These are phyloP conservation scores for Casuarina glauca DNA, from an alignment of 306 rosid genomes.

Conservation along the genomic window DNA sequence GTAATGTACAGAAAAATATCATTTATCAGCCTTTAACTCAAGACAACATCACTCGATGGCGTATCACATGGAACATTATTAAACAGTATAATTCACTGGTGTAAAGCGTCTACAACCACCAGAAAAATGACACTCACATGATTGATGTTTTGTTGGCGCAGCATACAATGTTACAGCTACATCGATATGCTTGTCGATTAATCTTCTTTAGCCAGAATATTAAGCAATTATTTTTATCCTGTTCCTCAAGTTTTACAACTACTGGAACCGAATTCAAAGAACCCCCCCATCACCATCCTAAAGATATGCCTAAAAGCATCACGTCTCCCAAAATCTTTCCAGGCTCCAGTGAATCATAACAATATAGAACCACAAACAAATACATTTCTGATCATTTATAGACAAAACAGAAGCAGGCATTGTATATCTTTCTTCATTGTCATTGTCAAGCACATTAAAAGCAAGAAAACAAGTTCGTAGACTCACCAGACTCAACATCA, in stretches of 20 bases:
- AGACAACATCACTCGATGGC: background rate
- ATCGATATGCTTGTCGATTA: background rate
- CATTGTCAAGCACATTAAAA: background rate
- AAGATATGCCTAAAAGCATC: background rate
- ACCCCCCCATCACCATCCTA: background rate
- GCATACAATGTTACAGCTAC: background rate
- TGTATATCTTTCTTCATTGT: background rate
- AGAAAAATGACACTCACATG: background rate
- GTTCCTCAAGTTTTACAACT: background rate
- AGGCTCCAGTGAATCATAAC: background rate
- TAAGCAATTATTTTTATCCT: background rate
- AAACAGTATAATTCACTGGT: background rate
- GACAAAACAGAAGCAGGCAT: background rate
- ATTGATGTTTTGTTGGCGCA: background rate
- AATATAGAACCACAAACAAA: background rate
- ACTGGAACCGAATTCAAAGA: background rate
- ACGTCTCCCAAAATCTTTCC: too few species aligned
- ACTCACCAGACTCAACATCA: constrained; percentile 35
- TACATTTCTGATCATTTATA: background rate
- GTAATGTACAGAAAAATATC: background rate
- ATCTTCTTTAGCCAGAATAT: background rate
- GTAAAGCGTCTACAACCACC: background rate
- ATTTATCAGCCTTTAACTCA: background rate
- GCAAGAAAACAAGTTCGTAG: background rate
- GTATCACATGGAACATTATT: background rate